A percentile compares a stretch with the other conserved stretches of the same genome.
Conservation (phyloP, 768 basidiomycete genomes). For the Exsudoporus frostii region DNA sequence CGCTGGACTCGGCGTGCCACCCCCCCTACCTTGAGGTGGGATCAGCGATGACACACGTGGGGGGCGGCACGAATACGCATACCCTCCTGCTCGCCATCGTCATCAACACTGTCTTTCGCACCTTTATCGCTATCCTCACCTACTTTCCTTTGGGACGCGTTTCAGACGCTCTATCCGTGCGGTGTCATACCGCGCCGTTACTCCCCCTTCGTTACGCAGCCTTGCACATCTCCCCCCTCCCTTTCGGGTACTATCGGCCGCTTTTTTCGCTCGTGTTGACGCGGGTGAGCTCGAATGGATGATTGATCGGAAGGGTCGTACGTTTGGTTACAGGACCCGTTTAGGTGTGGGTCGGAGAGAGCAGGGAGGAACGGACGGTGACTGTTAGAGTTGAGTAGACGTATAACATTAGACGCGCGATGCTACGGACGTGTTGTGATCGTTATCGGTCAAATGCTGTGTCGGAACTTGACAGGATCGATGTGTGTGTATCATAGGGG, state of each 20-base stretch:
- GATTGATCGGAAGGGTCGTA: constrained; percentile 1
- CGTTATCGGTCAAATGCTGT: too few relatives aligned
- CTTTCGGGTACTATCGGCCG: not conserved
- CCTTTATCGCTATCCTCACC: constrained; percentile 4
- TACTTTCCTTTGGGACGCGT: not conserved
- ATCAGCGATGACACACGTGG: constrained; percentile 6
- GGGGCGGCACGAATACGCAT: not conserved
- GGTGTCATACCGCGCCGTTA: not conserved
- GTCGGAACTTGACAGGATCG: too few relatives aligned
- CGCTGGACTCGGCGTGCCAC: not conserved
- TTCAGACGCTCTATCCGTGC: constrained; percentile 2
- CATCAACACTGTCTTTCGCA: not conserved
- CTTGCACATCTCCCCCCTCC: not conserved
- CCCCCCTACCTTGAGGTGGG: not conserved
- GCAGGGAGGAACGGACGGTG: not conserved
- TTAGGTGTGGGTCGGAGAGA: not conserved
- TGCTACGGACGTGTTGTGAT: too few relatives aligned
- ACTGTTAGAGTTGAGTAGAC: too few relatives aligned
- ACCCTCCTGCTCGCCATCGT: not conserved
- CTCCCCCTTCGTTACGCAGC: not conserved
- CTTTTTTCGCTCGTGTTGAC: not conserved
- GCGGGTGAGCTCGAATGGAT: constrained; percentile 2
- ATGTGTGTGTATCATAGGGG: too few relatives aligned
- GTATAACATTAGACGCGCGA: too few relatives aligned
- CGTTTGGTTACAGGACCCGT: not conserved